Evolutionary conservation across 2,329 filamentous ascomycete species (phyloP).

Genomic region (Microcyclospora tardicrescens): DNA sequence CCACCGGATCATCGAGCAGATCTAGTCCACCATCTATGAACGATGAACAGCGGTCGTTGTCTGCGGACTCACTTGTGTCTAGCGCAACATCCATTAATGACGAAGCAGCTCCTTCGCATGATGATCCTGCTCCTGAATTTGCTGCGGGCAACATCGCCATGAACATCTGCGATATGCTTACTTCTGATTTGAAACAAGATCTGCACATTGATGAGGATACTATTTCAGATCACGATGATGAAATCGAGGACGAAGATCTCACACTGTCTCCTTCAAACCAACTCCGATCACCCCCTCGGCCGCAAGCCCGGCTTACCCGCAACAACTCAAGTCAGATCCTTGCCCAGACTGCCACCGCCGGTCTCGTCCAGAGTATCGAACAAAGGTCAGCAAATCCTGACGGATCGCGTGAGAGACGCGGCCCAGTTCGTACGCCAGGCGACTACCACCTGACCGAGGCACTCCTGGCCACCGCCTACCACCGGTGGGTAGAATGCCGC

Average conservation of each 20-base stretch:
- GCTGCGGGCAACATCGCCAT: slow-evolving; percentile 16
- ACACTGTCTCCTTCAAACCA: no score
- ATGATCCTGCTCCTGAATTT: slow-evolving; percentile 3
- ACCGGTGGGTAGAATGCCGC: slow-evolving; percentile 78
- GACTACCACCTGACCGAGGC: slow-evolving; percentile 67
- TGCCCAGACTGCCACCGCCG: no score
- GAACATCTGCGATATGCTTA: slow-evolving; percentile 20
- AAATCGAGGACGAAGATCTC: neutral
- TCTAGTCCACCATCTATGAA: slow-evolving; percentile 12
- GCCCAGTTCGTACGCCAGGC: slow-evolving; percentile 29
- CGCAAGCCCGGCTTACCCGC: slow-evolving; percentile 4
- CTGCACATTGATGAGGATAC: no score
- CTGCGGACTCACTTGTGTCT: slow-evolving; percentile 13
- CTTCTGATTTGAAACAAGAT: slow-evolving; percentile 5
- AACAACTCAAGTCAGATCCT: slow-evolving; percentile 5
- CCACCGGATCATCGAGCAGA: slow-evolving; percentile 7
- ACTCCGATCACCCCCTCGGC: no score
- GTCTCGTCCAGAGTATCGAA: slow-evolving; percentile 16
- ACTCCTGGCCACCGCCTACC: slow-evolving; percentile 62
- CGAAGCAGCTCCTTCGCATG: slow-evolving; percentile 4
- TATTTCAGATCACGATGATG: no score
- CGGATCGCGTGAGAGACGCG: slow-evolving; percentile 17
- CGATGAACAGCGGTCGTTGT: slow-evolving; percentile 11
- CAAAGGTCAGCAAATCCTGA: slow-evolving; percentile 5
- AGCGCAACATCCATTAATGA: slow-evolving; percentile 19